Conservation (phyloP, 257 asterid genomes). For the Verbena officinalis region DNA sequence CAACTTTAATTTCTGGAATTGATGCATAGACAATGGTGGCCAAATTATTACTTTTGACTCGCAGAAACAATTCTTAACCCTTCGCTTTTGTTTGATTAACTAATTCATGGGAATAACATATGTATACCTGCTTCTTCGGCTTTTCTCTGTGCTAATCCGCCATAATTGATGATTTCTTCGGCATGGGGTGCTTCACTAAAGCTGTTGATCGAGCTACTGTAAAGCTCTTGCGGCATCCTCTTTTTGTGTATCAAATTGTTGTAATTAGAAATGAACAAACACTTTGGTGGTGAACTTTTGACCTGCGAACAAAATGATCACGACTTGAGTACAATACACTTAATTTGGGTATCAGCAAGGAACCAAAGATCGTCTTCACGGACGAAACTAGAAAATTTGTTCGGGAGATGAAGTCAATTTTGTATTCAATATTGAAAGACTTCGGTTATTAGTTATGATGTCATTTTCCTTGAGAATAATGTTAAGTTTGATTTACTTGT, state of each 20-base stretch:
- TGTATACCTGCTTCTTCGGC: slow-evolving; percentile 77
- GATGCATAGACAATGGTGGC: background rate
- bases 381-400: no score
- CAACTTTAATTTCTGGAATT: background rate
- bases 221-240: slow-evolving; percentile 64
- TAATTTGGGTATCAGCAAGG: no score
- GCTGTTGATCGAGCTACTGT: slow-evolving; percentile 26
- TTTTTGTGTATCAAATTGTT: no score
- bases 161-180: slow-evolving; percentile 58
- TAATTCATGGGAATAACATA: background rate
- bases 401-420: no score
- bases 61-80: background rate
- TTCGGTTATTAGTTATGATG: no score
- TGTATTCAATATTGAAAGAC: no score
- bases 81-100: background rate
- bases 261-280: no score
- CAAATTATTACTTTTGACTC: background rate
- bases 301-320: no score
- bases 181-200: slow-evolving; percentile 36
- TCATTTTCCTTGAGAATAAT: background rate
- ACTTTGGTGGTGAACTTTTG: background rate
- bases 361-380: no score
- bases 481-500: background rate
- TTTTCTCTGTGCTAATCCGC: slow-evolving; percentile 65
- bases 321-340: no score